Evolutionary conservation across 2,329 filamentous ascomycete genomes (phyloP).

Genomic region (Colletotrichum falcatum): DNA sequence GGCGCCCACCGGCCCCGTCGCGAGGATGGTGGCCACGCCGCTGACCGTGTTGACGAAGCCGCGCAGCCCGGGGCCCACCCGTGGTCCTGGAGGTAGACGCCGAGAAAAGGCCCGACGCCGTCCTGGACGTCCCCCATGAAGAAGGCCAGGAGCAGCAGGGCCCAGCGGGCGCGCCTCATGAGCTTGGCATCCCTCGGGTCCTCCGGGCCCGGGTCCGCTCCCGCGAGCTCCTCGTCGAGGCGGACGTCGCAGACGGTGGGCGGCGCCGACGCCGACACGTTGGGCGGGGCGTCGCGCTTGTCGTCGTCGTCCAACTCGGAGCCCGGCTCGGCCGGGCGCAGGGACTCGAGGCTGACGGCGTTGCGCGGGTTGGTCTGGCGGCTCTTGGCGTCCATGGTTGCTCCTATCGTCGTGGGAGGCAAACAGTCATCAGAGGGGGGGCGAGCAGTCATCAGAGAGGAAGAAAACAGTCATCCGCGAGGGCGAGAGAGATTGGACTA

Average conservation of each 20-base stretch:
- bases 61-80: conserved; percentile 32
- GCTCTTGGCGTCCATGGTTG: conserved; percentile 32
- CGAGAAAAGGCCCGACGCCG: conserved; percentile 28
- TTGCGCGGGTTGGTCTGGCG: conserved; percentile 1
- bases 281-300: conserved; percentile 9
- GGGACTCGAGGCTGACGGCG: conserved; percentile 24
- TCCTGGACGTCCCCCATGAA: conserved; percentile 36
- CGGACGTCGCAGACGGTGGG: background rate
- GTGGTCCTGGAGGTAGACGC: conserved; percentile 34
- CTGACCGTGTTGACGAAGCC: conserved; percentile 23
- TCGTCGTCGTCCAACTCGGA: conserved; percentile 5
- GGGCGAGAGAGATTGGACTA: too few species aligned
- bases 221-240: background rate
- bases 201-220: background rate
- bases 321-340: conserved; percentile 8
- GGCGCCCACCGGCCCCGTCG: conserved; percentile 30
- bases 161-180: conserved; percentile 25
- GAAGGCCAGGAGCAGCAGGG: conserved; percentile 31
- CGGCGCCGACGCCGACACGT: conserved; percentile 1
- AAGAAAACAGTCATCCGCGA: background rate
- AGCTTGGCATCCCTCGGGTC: conserved; percentile 10
- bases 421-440: background rate
- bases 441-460: background rate
- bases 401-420: background rate
- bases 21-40: conserved; percentile 31